A percentile compares a stretch with the other conserved stretches of the same genome.
Conservation (phyloP, 225 moss, liverwort and hornwort genomes). For the Marchantia polymorpha region DNA sequence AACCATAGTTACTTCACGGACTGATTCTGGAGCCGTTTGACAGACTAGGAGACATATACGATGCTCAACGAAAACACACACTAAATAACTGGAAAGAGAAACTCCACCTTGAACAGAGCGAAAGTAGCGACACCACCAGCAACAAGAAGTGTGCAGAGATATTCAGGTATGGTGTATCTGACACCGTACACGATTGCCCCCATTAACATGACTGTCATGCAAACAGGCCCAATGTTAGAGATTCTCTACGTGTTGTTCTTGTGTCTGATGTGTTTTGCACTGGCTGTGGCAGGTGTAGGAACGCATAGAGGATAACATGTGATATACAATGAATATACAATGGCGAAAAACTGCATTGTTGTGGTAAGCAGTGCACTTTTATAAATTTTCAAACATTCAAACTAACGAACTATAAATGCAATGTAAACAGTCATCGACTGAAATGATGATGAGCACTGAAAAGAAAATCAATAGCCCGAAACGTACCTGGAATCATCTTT, state of each 20-base stretch:
- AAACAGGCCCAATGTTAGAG: neutral
- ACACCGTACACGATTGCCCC: constrained; percentile 92
- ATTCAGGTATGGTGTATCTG: constrained; percentile 70
- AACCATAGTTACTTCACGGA: neutral
- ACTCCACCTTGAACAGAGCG: constrained; percentile 81
- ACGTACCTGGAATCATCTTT: constrained; percentile 98
- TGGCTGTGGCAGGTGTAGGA: neutral
- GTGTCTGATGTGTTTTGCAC: no score
- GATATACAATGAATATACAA: neutral
- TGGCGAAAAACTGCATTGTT: neutral
- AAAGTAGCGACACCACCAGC: constrained; percentile 92
- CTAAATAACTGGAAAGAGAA: neutral
- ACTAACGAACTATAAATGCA: no score
- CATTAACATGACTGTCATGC: constrained; percentile 76
- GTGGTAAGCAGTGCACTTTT: neutral
- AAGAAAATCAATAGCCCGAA: neutral
- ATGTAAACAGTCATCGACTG: no score
- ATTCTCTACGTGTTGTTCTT: neutral
- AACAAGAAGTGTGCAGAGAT: constrained; percentile 82
- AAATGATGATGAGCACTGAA: no score
- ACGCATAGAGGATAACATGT: neutral
- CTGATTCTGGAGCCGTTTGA: neutral
- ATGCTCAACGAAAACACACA: neutral
- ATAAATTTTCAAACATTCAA: neutral
- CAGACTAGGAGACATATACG: neutral